phyloP scores from a whole-genome alignment of 2,329 filamentous ascomycete species.

The Dactylellina cionopaga region DNA sequence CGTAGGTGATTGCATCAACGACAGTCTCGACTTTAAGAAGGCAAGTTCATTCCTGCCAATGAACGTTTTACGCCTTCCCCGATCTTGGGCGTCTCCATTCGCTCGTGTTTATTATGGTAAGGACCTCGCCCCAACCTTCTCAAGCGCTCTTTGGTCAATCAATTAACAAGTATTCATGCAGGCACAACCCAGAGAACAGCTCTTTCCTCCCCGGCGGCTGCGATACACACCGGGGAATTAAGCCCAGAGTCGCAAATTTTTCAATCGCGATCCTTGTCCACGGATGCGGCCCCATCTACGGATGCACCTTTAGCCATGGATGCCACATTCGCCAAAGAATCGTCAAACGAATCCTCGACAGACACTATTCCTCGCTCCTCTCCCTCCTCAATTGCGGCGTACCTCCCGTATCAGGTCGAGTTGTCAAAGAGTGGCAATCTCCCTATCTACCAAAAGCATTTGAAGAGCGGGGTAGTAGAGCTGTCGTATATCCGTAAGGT shows the following conservation, averaged over 20 bases:
- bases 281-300: background rate
- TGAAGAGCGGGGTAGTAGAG: background rate
- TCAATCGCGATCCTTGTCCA: slow-evolving; percentile 1
- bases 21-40: slow-evolving; percentile 11
- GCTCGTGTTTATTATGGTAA: slow-evolving; percentile 32
- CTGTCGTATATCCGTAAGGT: slow-evolving; percentile 13
- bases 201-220: slow-evolving; percentile 6
- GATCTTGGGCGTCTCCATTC: slow-evolving; percentile 25
- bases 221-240: slow-evolving; percentile 7
- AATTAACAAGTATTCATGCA: background rate
- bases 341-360: no score
- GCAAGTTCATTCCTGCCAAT: slow-evolving; percentile 29
- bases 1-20: slow-evolving; percentile 7
- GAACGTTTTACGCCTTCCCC: slow-evolving; percentile 33
- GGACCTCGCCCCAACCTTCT: background rate
- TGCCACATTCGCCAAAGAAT: background rate
- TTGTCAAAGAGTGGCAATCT: slow-evolving; percentile 17
- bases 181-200: slow-evolving; percentile 14
- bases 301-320: background rate
- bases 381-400: no score
- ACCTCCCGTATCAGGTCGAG: slow-evolving; percentile 36
- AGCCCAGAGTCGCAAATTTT: background rate
- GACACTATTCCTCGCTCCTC: no score
- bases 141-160: background rate
- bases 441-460: slow-evolving; percentile 18